Evolutionary conservation across 1,139 yeast genomes (phyloP).

Genomic region (Ogataea hybrid): DNA sequence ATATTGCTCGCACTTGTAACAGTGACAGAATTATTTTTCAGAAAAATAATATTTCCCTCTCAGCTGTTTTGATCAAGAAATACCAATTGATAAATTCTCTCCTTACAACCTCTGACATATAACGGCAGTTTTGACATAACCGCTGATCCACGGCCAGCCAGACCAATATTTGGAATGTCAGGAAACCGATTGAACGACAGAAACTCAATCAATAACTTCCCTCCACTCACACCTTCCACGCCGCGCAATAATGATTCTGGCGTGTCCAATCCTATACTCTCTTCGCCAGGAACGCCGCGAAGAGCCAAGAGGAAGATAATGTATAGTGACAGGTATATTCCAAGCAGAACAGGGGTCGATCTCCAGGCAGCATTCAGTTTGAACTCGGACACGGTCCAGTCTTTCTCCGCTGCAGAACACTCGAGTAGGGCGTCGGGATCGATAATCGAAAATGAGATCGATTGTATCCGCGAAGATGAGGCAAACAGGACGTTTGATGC

Average conservation of each 20-base stretch:
- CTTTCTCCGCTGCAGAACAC: conserved; percentile 8
- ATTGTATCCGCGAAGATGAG: conserved; percentile 67
- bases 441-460: conserved; percentile 56
- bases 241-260: conserved; percentile 18
- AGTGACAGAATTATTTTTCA: conserved; percentile 13
- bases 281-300: conserved; percentile 33
- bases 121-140: background rate
- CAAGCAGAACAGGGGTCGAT: conserved; percentile 81
- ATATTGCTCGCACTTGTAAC: conserved; percentile 6
- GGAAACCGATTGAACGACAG: conserved; percentile 8
- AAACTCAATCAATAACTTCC: conserved; percentile 9
- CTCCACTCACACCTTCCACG: conserved; percentile 19
- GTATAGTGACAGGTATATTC: conserved; percentile 84
- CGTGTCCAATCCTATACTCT: conserved; percentile 15
- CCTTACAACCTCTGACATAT: background rate
- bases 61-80: conserved; percentile 1
- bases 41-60: conserved; percentile 4
- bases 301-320: conserved; percentile 42
- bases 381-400: conserved; percentile 30
- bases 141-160: background rate
- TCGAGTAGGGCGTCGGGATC: conserved; percentile 24
- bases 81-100: background rate
- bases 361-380: conserved; percentile 84
- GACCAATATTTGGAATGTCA: conserved; percentile 1
- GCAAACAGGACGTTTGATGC: conserved; percentile 87